Evolutionary conservation across 495 filamentous ascomycete species (phyloP), one percentile per base, ranked within the genome.

Genomic region (Haplographium delicatum): DNA sequence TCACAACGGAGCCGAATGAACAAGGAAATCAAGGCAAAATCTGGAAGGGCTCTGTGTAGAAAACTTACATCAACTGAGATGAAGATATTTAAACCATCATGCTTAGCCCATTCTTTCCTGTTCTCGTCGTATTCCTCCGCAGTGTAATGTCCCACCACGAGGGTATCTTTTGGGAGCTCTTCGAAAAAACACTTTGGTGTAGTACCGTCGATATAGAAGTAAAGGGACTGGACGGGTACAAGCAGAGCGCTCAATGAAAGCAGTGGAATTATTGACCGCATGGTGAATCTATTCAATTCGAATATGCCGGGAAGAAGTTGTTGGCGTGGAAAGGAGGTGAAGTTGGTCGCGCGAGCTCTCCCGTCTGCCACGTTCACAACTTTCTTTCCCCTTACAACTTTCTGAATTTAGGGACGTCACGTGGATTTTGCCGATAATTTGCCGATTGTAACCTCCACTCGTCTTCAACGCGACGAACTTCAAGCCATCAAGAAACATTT

Each of bases 131-230:
- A 87, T 63, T 93, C 81, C 62, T 91, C 82, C 38, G 89, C 89
- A 20, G 73, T 79, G 75, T 86, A 98, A 68, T 90, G 85, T 58
- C 91, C 93, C 34, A 95, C 90, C 41, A 98, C 91, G 11, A 98
- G 71, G 1, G 93, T 98, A 71, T 96, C 94, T 72, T 97, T 96
- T 41, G 91, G 94, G 38, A 98, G 80, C 69, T 97, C 94, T 74
- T 98, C 93, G 71, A 86, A 96, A 82, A 98, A 97, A 71, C 93
- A 98, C 65, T 87, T 89, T 55, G 83, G 79, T 57, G 74, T 72
- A 13, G 80, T 77, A 56, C 85, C 86, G 62, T 97, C 91, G 67
- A 97, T 82, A 75, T 88, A 96, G 79, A 98, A 96, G 80, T 95
- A 90, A 49, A 98, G 81, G 31, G 88, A 89, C 54, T 88, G 82